These are phyloP conservation scores for Lathyrus sativus DNA, from an alignment of 306 rosid species.

Conservation along the genomic window DNA sequence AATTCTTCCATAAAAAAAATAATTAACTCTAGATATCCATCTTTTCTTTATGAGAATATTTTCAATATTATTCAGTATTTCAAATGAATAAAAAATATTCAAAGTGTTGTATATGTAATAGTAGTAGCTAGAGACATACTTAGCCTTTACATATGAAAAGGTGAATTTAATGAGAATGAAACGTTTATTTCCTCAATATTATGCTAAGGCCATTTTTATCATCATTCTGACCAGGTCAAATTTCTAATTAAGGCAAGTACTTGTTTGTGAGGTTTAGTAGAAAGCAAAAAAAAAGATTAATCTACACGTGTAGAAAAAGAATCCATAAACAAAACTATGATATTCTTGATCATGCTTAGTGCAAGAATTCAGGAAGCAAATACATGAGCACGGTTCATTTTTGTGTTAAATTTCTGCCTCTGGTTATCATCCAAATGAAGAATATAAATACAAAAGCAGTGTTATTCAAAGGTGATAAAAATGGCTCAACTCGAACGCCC, in stretches of 20 bases:
- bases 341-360: conserved; percentile 30
- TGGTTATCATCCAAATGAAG: conserved; percentile 4
- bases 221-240: conserved; percentile 47
- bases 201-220: background rate
- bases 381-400: conserved; percentile 38
- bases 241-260: conserved; percentile 41
- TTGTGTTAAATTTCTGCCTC: conserved; percentile 34
- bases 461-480: conserved; percentile 27
- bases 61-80: too few species aligned
- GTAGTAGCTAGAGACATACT: too few species aligned
- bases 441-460: conserved; percentile 31
- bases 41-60: too few species aligned
- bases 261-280: conserved; percentile 22
- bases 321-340: conserved; percentile 40
- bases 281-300: conserved; percentile 23
- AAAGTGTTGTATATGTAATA: too few species aligned
- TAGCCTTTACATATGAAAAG: too few species aligned
- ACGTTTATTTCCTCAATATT: too few species aligned
- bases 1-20: too few species aligned
- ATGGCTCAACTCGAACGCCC: conserved; percentile 74
- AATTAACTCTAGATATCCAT: too few species aligned
- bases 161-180: too few species aligned
- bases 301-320: conserved; percentile 48
- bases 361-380: conserved; percentile 49
- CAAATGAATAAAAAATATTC: too few species aligned